These are phyloP conservation scores for Pyricularia grisea DNA, from an alignment of 2,329 filamentous ascomycete species.

Conservation along the genomic window DNA sequence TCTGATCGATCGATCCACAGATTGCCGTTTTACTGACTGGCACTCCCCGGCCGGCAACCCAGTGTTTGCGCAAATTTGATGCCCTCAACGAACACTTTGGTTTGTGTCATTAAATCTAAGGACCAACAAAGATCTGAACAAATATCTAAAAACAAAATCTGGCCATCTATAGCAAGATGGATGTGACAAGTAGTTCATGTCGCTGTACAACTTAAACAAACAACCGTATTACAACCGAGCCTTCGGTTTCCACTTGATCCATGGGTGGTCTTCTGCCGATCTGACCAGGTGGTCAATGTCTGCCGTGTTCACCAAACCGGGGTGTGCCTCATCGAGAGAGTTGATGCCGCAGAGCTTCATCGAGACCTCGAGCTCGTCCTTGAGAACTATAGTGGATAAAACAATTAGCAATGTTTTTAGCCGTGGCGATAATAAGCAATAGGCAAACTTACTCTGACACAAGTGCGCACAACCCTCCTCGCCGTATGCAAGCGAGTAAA, in stretches of 20 bases:
- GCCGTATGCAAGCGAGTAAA: conserved; percentile 30
- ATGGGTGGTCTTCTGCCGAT: conserved; percentile 1
- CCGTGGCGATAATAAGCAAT: not conserved
- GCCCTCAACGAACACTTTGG: not conserved
- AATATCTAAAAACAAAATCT: not conserved
- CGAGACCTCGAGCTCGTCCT: conserved; percentile 25
- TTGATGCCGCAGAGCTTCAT: conserved; percentile 23
- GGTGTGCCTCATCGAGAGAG: conserved; percentile 12
- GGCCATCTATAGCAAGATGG: not conserved
- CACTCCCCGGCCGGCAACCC: not conserved
- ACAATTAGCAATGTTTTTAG: not conserved
- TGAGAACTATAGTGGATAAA: conserved; percentile 18
- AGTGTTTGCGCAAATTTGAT: not conserved
- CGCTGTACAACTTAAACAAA: not conserved
- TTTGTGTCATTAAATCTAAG: not conserved
- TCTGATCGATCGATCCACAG: too few species aligned
- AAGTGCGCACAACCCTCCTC: conserved; percentile 34
- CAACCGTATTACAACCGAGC: not conserved
- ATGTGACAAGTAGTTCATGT: not conserved
- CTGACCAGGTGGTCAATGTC: conserved; percentile 13
- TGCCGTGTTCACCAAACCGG: conserved; percentile 14
- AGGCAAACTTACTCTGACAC: conserved; percentile 21
- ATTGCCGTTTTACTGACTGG: not conserved
- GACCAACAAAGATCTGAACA: not conserved
- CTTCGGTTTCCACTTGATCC: conserved; percentile 4